Evolutionary conservation across 441 rosid species (phyloP), one percentile per base, ranked within the genome.

Genomic region (Geranium incanum): DNA sequence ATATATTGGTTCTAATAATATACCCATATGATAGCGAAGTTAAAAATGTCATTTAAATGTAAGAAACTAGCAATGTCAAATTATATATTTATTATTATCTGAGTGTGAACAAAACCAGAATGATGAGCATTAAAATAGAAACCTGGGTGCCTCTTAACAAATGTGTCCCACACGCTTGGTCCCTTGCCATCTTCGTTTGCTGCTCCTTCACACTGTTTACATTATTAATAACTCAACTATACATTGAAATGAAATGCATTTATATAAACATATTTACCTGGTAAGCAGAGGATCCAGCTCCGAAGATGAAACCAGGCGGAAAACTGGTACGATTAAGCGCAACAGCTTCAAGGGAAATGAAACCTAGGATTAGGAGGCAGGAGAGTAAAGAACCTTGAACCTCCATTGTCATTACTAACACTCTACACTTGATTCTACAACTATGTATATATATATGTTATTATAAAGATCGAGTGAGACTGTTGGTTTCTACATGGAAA

Each of bases 151-250:
- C 39, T 70, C 72, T 79, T 77, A 55, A 81, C 77, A 82, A 70
- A 88, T 18, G 73, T 28, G 66, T 90, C 93, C 96, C 96, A 90
- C 19, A 80, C 39, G 71, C 91, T 90, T 16, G 84, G 83, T 52
- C 84, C 82, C 80, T 77, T 83, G 3, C 91, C 90, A 55, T 79
- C 80, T 73, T 83, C 78, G 18, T 69, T 70, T 19, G 82, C 89
- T 66, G 88, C 93, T 65, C 96, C 96, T 82, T 90, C 93, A 50
- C 80, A 85, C 93, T 90, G 68, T 4, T 16, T 11, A 71, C 11
- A 18, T 57, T 48, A 36, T 36, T 66, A n/a, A 12, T 21, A 21
- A 21, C 12, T 19, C 12, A 68, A 5, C 43, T 68, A 11, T 4
- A 38, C 41, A 38, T 38, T 38, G 41, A 41, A 37, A 28, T 70